A percentile compares a stretch with the other conserved stretches of the same genome.
These are phyloP conservation scores for Corylus heterophylla DNA, from an alignment of 306 rosid genomes.

Conservation along the genomic window DNA sequence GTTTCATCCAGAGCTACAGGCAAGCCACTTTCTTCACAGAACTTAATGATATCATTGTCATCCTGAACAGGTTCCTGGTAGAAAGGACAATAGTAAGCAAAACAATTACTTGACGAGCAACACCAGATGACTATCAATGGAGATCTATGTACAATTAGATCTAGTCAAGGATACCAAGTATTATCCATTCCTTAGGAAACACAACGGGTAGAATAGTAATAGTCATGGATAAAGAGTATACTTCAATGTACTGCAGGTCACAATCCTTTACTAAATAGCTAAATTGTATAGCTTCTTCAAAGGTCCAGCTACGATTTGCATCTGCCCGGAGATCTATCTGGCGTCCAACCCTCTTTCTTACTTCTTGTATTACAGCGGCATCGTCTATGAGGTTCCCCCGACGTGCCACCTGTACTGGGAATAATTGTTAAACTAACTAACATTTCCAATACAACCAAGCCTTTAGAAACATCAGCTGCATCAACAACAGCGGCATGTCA, in stretches of 20 bases:
- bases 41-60: constrained; percentile 73
- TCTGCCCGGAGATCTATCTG: constrained; percentile 74
- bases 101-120: not conserved
- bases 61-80: constrained; percentile 84
- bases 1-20: constrained; percentile 96
- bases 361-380: constrained; percentile 69
- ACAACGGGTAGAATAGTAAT: not conserved
- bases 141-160: not conserved
- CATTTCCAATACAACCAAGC: constrained; percentile 21
- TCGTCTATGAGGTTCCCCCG: constrained; percentile 61
- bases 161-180: not conserved
- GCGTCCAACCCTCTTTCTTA: constrained; percentile 77
- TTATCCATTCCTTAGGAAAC: not conserved
- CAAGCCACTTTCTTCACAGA: constrained; percentile 82
- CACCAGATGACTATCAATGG: not conserved
- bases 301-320: constrained; percentile 90
- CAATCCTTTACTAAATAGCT: constrained; percentile 75
- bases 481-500: constrained; percentile 14
- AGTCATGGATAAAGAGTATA: constrained; percentile 21
- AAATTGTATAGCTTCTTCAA: constrained; percentile 80
- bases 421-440: constrained; percentile 18
- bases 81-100: constrained; percentile 22
- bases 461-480: constrained; percentile 14
- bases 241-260: constrained; percentile 88
- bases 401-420: constrained; percentile 71